A percentile compares a stretch with the other conserved stretches of the same genome.
These are phyloP conservation scores for Phalaenopsis hybrid DNA, from an alignment of 116 monocot species.

Conservation along the genomic window DNA sequence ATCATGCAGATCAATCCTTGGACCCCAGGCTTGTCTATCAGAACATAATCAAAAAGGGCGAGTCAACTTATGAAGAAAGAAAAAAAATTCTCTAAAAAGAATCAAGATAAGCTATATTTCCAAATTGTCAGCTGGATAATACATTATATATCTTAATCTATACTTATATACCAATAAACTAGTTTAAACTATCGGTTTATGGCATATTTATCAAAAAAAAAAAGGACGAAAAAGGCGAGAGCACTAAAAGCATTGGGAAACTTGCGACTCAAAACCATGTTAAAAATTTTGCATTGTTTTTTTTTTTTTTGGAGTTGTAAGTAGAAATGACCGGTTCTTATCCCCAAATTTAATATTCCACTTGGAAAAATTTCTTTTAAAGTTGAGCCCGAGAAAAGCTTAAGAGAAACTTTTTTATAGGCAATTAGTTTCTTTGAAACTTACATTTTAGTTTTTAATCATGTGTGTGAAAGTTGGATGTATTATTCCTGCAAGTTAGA, in stretches of 20 bases:
- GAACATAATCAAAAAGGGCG: background rate
- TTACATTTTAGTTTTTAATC: background rate
- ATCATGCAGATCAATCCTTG: conserved; percentile 54
- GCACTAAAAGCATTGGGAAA: background rate
- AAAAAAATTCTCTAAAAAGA: background rate
- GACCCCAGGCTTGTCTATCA: conserved; percentile 50
- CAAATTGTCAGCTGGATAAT: background rate
- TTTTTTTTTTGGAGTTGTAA: background rate
- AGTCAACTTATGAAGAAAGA: background rate
- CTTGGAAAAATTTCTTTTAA: background rate
- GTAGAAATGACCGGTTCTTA: background rate
- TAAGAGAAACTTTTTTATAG: background rate
- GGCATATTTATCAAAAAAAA: background rate
- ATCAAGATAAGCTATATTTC: background rate
- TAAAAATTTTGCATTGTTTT: background rate
- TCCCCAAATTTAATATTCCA: background rate
- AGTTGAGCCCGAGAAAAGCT: background rate
- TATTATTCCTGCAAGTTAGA: no score
- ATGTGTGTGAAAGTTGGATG: no score
- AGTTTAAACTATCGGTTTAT: background rate
- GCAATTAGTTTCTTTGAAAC: background rate
- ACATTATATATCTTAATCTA: background rate
- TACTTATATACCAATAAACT: background rate
- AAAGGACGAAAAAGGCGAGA: background rate
- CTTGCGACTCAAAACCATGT: background rate